Evolutionary conservation across 257 asterid species (phyloP), one percentile per base, ranked within the genome.

Genomic region (Mentha longifolia): DNA sequence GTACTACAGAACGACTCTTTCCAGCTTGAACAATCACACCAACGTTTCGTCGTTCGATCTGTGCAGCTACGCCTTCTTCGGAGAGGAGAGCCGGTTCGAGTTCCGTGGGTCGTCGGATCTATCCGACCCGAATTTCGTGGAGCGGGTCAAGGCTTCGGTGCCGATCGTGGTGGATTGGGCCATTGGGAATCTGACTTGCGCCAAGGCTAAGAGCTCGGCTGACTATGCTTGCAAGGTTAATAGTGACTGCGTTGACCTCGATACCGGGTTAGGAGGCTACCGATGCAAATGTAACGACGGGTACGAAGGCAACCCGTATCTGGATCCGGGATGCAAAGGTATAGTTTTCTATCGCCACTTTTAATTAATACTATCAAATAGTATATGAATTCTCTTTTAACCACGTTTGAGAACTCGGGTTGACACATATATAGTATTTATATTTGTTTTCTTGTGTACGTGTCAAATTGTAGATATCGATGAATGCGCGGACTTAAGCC

Each of bases 261-360:
- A 62, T 10, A 83, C 80, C 0, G 85, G 82, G 5, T 57, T 75
- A 13, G 79, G 80, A 0, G 98, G 98, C 10, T 88, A 92, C 70
- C 80, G 89, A 0, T 92, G 98, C 65, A 70, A 68, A 22, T 92
- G 96, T 55, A 10, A 65, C 0, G 1, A 16, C 0, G 94, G 98
- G 19, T 89, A 82, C n/a, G 79, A 85, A 65, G 95, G 94, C 41
- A 92, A 88, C 61, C 96, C 98, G 2, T 92, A 89, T 54, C 71
- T 92, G 15, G 78, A 79, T 33, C 85, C 84, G 0, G 96, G 91
- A 28, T 92, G 98, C 83, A 85, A 73, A 75, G 96, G 97, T 91
- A 47, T 41, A 41, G 0, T 41, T 7, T 7, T 41, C 12, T 41
- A 7, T 41, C 46, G 0, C 12, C 46, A 41, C 37, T 33, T 2